Evolutionary conservation across 352 stramenopile genomes (phyloP).

Genomic region (Globisporangium takayamanum): DNA sequence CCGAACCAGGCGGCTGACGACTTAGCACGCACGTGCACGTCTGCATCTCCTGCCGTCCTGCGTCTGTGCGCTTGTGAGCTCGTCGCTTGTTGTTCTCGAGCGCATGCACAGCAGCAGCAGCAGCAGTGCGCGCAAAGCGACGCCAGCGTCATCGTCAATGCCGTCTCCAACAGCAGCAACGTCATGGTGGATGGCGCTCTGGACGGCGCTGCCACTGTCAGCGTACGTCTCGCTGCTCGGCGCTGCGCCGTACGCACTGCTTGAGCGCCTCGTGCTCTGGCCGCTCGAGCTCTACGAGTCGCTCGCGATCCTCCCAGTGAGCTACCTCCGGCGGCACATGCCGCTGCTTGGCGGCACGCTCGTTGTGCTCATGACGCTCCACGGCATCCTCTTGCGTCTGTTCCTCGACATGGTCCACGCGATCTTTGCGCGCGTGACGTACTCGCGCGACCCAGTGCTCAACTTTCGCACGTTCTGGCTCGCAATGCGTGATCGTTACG

Average conservation of each 20-base stretch:
- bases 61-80: too few species aligned
- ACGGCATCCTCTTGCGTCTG: slow-evolving; percentile 63
- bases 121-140: too few species aligned
- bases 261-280: slow-evolving; percentile 52
- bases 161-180: background rate
- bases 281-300: slow-evolving; percentile 74
- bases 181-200: background rate
- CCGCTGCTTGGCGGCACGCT: slow-evolving; percentile 63
- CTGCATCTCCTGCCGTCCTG: too few species aligned
- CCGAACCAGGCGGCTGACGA: too few species aligned
- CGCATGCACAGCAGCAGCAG: too few species aligned
- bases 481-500: slow-evolving; percentile 64
- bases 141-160: too few species aligned
- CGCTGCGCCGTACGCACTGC: slow-evolving; percentile 30
- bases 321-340: slow-evolving; percentile 68
- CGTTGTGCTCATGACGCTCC: slow-evolving; percentile 71
- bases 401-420: slow-evolving; percentile 56
- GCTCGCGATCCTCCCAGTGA: slow-evolving; percentile 65
- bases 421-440: slow-evolving; percentile 65
- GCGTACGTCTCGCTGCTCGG: slow-evolving; percentile 8
- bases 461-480: slow-evolving; percentile 76
- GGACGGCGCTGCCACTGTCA: background rate
- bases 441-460: slow-evolving; percentile 48
- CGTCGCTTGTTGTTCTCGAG: too few species aligned
- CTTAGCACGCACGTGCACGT: too few species aligned